A percentile compares a stretch with the other conserved stretches of the same genome.
Evolutionary conservation across 2,329 filamentous ascomycete species (phyloP).

Genomic region (Colletotrichum sp.): DNA sequence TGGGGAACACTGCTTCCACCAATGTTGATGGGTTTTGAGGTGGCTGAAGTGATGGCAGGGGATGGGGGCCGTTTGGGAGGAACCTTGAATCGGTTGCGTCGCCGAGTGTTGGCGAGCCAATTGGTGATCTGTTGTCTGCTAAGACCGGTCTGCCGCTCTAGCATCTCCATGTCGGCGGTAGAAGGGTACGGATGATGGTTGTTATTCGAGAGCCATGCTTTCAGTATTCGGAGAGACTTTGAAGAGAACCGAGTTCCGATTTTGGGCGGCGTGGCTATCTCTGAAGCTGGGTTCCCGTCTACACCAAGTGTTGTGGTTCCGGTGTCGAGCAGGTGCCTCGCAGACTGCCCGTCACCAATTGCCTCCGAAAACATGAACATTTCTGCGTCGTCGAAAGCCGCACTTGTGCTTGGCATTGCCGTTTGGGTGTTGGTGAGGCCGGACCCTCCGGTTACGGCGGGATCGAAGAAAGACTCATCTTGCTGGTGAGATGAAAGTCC

Average conservation of each 20-base stretch:
- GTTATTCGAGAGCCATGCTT: slow-evolving; percentile 21
- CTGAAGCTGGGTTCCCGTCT: background rate
- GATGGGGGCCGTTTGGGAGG: slow-evolving; percentile 13
- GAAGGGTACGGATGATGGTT: slow-evolving; percentile 8
- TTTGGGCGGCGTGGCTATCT: slow-evolving; percentile 16
- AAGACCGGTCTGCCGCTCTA: slow-evolving; percentile 7
- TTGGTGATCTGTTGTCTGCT: slow-evolving; percentile 19
- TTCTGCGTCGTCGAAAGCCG: background rate
- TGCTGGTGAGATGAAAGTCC: background rate
- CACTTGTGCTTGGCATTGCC: background rate
- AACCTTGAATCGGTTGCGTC: background rate
- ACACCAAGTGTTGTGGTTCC: too few relatives aligned
- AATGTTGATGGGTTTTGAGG: background rate
- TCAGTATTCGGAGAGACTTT: slow-evolving; percentile 23
- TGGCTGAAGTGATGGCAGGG: background rate
- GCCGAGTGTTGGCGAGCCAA: slow-evolving; percentile 17
- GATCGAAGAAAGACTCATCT: background rate
- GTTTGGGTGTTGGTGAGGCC: background rate
- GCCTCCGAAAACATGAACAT: background rate
- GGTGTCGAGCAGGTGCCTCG: background rate
- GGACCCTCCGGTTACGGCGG: background rate
- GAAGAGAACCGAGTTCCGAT: slow-evolving; percentile 27
- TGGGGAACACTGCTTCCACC: background rate
- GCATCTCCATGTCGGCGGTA: slow-evolving; percentile 3
- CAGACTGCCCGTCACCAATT: background rate